phyloP scores from a whole-genome alignment of 2,329 filamentous ascomycete species.

The Pestalotiopsis sp. region DNA sequence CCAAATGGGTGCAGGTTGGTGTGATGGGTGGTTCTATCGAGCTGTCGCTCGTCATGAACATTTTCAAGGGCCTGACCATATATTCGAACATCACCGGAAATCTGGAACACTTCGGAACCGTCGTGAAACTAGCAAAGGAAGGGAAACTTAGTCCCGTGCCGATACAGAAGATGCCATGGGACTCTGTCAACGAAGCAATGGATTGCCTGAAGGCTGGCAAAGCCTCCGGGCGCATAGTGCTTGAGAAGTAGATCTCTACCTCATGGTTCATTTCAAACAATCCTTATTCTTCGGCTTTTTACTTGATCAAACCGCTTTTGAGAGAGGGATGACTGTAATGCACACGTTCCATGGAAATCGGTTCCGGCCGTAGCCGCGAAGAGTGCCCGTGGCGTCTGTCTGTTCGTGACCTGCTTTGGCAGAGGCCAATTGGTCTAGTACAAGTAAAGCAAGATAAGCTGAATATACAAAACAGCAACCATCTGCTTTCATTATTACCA shows the following conservation, averaged over 20 bases:
- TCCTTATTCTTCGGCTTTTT: no score
- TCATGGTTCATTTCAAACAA: not conserved
- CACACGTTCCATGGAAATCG: no score
- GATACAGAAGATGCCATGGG: not conserved
- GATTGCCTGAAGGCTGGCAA: not conserved
- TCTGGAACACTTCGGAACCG: not conserved
- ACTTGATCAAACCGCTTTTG: no score
- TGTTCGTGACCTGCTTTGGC: not conserved
- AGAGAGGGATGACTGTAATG: no score
- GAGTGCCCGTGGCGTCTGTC: no score
- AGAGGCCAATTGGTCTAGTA: not conserved
- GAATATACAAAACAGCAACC: no score
- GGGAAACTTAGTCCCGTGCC: not conserved
- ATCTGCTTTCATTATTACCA: no score
- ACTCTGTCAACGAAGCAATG: not conserved
- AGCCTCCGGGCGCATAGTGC: not conserved
- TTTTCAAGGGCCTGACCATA: not conserved
- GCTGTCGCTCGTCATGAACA: not conserved
- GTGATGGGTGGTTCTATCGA: not conserved
- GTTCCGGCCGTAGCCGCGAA: not conserved
- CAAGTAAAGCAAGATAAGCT: not conserved
- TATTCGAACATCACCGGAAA: not conserved
- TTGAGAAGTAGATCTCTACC: not conserved
- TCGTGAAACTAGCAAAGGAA: not conserved
- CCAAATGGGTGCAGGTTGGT: not conserved